Conservation (phyloP, 257 asterid species). For the Echites panduratus region DNA sequence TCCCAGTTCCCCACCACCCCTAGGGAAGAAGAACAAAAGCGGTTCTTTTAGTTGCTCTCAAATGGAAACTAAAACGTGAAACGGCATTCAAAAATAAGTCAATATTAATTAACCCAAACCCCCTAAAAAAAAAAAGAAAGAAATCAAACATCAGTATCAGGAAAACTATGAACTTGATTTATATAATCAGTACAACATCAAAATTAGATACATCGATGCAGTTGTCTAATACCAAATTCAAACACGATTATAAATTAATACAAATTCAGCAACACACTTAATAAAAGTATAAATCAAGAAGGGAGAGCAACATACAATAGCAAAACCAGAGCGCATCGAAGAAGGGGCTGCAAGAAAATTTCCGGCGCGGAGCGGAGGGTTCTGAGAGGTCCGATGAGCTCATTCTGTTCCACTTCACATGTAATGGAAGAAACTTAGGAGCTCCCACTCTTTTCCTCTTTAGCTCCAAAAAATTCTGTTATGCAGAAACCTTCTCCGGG, state of each 20-base stretch:
- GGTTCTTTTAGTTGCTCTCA: background rate
- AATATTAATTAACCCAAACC: background rate
- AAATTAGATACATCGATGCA: background rate
- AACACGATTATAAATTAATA: background rate
- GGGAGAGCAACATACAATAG: constrained; percentile 48
- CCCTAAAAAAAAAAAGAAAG: background rate
- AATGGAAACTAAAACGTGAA: background rate
- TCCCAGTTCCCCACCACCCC: background rate
- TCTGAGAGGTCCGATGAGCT: constrained; percentile 31
- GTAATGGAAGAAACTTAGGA: background rate
- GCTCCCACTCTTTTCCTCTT: background rate
- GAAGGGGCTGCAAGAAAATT: constrained; percentile 49
- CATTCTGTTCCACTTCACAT: constrained; percentile 23
- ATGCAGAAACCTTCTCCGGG: no score
- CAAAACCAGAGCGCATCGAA: constrained; percentile 91
- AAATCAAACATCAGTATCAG: background rate
- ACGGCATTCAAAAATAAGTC: background rate
- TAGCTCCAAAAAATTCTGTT: no score
- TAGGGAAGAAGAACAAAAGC: background rate
- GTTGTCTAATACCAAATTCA: background rate
- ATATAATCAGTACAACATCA: background rate
- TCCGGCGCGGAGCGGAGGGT: constrained; percentile 23
- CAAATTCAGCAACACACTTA: background rate
- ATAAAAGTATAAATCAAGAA: background rate
- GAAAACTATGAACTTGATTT: background rate